Evolutionary conservation across 2,329 filamentous ascomycete genomes (phyloP), one percentile per base, ranked within the genome.

Genomic region (Stachybotrys echinatus): DNA sequence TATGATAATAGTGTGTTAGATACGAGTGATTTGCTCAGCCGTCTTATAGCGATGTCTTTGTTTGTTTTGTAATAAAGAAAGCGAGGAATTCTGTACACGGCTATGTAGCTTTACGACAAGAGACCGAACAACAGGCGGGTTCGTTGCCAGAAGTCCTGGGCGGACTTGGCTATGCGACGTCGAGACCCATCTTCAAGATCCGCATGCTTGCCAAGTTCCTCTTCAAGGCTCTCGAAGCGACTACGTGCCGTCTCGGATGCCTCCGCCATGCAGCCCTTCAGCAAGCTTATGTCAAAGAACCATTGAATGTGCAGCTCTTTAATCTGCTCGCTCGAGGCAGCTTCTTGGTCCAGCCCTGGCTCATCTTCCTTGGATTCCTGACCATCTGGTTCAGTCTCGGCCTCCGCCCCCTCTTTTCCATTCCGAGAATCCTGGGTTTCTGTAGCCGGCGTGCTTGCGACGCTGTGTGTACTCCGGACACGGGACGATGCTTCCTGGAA

Each of bases 81-180:
- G n/a, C n/a, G n/a, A n/a, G n/a, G n/a, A n/a, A n/a, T n/a, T n/a
- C n/a, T n/a, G n/a, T n/a, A n/a, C n/a, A n/a, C n/a, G n/a, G n/a
- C n/a, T n/a, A n/a, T n/a, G 27, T 10, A 34, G 14, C 27, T 34
- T 54, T 53, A 77, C 56, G 75, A 76, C 55, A 96, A 69, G 50
- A 95, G 71, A 2, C 88, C 90, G 69, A 96, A 96, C 22, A 96
- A 67, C 54, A 96, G 68, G 65, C 81, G 85, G 12, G 88, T 94
- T 60, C 87, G 83, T 72, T 87, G 89, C 83, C 89, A 94, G 66
- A 94, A 95, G 47, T 92, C 89, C 43, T 77, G 73, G 6, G 89
- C 81, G 17, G 76, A 73, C 66, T 85, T 87, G 56, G 63, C 67
- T 37, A 95, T 66, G 54, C 80, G 80, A 42, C 76, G 67, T 17